These are phyloP conservation scores for Alternaria metachromatica DNA, from an alignment of 2,329 filamentous ascomycete species.

Conservation along the genomic window DNA sequence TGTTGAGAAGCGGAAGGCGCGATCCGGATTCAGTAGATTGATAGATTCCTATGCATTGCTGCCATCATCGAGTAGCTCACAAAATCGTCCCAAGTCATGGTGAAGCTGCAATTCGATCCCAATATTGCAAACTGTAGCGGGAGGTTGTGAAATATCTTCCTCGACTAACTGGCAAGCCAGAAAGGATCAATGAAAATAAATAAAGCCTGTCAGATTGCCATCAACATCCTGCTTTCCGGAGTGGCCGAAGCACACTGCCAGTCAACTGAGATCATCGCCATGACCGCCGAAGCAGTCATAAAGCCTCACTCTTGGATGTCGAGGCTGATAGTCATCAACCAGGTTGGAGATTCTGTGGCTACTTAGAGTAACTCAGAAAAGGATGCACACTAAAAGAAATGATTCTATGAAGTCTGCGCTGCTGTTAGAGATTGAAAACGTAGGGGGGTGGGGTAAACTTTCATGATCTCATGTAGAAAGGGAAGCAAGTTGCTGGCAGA, in stretches of 20 bases:
- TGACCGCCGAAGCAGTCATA: constrained; percentile 77
- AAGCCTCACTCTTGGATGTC: constrained; percentile 85
- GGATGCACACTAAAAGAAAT: constrained; percentile 95
- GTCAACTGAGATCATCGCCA: constrained; percentile 93
- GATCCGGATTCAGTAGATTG: background rate
- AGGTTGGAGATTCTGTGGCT: constrained; percentile 90
- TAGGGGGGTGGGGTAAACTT: too few relatives aligned
- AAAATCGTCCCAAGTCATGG: background rate
- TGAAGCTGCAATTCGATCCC: background rate
- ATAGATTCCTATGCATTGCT: background rate
- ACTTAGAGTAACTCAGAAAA: constrained; percentile 88
- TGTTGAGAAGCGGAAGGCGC: constrained; percentile 57
- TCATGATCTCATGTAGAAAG: too few relatives aligned
- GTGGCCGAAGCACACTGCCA: constrained; percentile 77
- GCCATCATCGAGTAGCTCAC: background rate
- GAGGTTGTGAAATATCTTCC: constrained; percentile 28
- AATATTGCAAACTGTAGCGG: background rate
- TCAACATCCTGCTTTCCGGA: constrained; percentile 79
- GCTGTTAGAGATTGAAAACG: background rate
- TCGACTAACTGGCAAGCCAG: constrained; percentile 43
- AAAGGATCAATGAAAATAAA: constrained; percentile 41
- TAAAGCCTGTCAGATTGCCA: constrained; percentile 80
- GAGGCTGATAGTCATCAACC: constrained; percentile 90
- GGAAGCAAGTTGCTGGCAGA: too few relatives aligned
- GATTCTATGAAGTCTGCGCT: constrained; percentile 36